Percentiles rank a stretch among this genome's conserved stretches.
These are phyloP conservation scores for Globisporangium iwayamae DNA, from an alignment of 352 stramenopile genomes.

Conservation along the genomic window DNA sequence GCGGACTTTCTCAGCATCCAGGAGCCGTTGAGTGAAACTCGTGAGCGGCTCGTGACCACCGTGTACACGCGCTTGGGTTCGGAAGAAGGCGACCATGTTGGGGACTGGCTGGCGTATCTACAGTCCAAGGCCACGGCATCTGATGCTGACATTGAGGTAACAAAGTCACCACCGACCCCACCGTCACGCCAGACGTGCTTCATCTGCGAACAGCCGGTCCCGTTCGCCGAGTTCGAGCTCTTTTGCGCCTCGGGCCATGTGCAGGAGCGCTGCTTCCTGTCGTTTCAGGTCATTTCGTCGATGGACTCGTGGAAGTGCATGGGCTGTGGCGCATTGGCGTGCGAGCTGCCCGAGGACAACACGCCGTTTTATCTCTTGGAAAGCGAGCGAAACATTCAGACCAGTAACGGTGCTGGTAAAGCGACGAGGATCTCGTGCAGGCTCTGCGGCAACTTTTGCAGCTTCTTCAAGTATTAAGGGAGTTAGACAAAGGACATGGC, in stretches of 20 bases:
- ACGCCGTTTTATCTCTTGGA: constrained; percentile 71
- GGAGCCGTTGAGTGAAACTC: constrained; percentile 25
- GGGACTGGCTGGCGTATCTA: constrained; percentile 35
- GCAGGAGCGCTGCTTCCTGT: constrained; percentile 77
- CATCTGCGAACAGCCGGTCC: constrained; percentile 60
- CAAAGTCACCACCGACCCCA: constrained; percentile 20
- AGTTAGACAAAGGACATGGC: constrained; percentile 17
- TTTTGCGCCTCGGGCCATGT: constrained; percentile 54
- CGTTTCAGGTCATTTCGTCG: constrained; percentile 56
- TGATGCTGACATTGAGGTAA: neutral
- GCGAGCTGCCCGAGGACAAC: constrained; percentile 42
- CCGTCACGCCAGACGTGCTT: constrained; percentile 61
- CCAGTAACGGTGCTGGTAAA: neutral
- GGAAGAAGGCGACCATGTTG: constrained; percentile 26
- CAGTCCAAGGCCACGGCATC: constrained; percentile 19
- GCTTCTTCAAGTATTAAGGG: constrained; percentile 51
- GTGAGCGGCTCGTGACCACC: constrained; percentile 43
- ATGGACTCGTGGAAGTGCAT: constrained; percentile 84
- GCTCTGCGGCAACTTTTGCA: constrained; percentile 77
- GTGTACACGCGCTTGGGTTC: constrained; percentile 63
- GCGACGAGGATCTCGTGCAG: constrained; percentile 52
- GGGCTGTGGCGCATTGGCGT: constrained; percentile 62
- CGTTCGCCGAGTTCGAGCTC: constrained; percentile 60
- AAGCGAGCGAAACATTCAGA: constrained; percentile 14
- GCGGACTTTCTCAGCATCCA: constrained; percentile 79